Evolutionary conservation across 176 grass and related monocot species (phyloP), one percentile per base, ranked within the genome.

Genomic region (Oryza meridionalis): DNA sequence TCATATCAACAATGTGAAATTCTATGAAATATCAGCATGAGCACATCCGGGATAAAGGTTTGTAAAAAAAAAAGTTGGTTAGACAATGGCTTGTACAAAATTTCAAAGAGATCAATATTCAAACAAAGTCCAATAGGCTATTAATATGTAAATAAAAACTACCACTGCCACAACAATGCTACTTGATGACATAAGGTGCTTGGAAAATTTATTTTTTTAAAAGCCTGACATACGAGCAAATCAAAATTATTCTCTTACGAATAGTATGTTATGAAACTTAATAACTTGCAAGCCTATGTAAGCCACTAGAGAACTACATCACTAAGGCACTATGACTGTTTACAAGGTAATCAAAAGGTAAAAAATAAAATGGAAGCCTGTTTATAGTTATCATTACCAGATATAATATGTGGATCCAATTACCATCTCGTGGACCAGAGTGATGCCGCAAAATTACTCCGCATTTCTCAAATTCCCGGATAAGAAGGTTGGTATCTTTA

Each of bases 371-470:
- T 29, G 27, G 12, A 70, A 40, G 65, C 9, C 2, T 38, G 26
- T 1, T 37, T 7, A n/a, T 71, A 51, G 31, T n/a, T 42, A 26
- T 75, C 2, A 42, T 72, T 95, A 98, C 97, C 97, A 96, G 86
- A 67, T 94, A 99, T 53, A 99, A 89, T 84, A 99, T 82, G 86
- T 96, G 93, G 64, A 96, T 94, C 93, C 93, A 99, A 77, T 99
- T 96, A 26, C 93, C 91, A 82, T 92, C 88, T 80, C 86, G 89
- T 77, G 97, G 91, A 46, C 91, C 93, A 6, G 78, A 78, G 16
- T 92, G 65, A 63, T 99, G 97, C 87, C 88, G 92, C 80, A 96
- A 74, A 88, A 99, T 94, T 43, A 94, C 81, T 63, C 97, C 93
- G 29, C 90, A 99, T 84, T 99, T 99, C 84, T 99, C 97, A 0